Base-by-base conservation (phyloP, 2,329 filamentous ascomycete genomes). In the Thielaviopsis populi region DNA sequence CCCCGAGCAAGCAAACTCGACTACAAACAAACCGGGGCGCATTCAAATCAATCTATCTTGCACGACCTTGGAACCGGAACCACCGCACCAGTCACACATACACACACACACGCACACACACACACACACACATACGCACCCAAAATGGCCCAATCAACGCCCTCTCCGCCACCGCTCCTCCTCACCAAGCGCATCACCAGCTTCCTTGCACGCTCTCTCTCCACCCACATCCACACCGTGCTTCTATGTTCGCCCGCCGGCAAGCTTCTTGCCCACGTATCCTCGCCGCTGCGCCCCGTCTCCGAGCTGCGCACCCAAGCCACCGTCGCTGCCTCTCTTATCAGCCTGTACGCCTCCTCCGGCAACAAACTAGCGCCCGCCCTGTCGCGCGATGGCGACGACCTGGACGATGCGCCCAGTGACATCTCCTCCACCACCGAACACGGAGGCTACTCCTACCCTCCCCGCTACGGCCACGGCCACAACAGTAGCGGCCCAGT, bases 161-260 rank as follows among this genome's bases (percentile, higher is more conserved):
- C 70, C 60, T 75, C 77, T 27, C 78, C 79, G 43, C 80, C 81
- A 43, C 80, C 81, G 30, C 77, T 84, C 65, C 77, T 90, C 74
- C 78, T 89, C 66, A 84, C 81, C 42, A 85, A 85, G 72, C 82
- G 82, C 67, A 79, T 86, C 68, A 83, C 82, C 33, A 74, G 79
- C 66, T 85, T 86, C 72, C 80, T 86, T 58, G 76, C 78, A 70
- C 74, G 78, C 67, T 82, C 83, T 71, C 80, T 83, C 67, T 80
- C 79, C 7, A 71, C 81, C 3, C 75, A 79, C 66, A 76, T 86
- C 40, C 81, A 82, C 66, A 83, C 82, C 2, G 78, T 83, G 63
- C 78, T 85, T 66, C 76, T 86, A 54, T 80, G 81, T 58, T 83
- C 82, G 2, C 76, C 79, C 1, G 79, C 80, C 46, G 83, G 83